A percentile compares a stretch with the other conserved stretches of the same genome.
phyloP scores from a whole-genome alignment of 148 eudicot genomes.

The Vaccinium macrocarpon region DNA sequence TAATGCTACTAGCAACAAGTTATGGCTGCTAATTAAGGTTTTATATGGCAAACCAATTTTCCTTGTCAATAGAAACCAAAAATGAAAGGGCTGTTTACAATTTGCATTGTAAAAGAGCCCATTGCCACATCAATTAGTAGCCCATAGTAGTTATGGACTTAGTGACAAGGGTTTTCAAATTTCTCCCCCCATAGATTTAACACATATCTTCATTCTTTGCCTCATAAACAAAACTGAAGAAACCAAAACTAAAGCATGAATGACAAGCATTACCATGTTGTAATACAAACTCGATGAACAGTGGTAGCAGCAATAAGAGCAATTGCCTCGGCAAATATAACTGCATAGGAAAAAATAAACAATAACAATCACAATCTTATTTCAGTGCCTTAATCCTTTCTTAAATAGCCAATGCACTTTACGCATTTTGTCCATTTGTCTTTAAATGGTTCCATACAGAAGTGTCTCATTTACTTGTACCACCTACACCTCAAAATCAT shows the following conservation, averaged over 20 bases:
- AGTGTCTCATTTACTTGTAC: background rate
- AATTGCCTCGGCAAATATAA: slow-evolving; percentile 64
- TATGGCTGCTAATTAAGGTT: too few relatives aligned
- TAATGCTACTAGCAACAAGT: too few relatives aligned
- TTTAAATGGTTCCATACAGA: too few relatives aligned
- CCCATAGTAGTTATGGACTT: background rate
- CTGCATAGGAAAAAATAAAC: slow-evolving; percentile 38
- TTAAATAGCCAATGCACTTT: background rate
- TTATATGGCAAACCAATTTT: background rate
- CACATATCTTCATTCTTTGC: background rate
- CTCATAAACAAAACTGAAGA: background rate
- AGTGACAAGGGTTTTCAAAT: background rate
- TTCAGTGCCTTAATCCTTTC: background rate
- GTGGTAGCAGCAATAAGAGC: slow-evolving; percentile 80
- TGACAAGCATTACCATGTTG: slow-evolving; percentile 65
- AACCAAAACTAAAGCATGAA: background rate
- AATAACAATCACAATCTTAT: background rate
- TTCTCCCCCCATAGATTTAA: background rate
- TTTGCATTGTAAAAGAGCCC: background rate
- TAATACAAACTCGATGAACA: slow-evolving; percentile 85
- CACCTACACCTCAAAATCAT: background rate
- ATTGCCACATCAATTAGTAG: background rate
- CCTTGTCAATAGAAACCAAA: background rate
- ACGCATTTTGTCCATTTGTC: background rate
- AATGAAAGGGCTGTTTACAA: background rate